Evolutionary conservation across 805 yeast genomes (phyloP).

Genomic region (Cyberlindnera meyerae): DNA sequence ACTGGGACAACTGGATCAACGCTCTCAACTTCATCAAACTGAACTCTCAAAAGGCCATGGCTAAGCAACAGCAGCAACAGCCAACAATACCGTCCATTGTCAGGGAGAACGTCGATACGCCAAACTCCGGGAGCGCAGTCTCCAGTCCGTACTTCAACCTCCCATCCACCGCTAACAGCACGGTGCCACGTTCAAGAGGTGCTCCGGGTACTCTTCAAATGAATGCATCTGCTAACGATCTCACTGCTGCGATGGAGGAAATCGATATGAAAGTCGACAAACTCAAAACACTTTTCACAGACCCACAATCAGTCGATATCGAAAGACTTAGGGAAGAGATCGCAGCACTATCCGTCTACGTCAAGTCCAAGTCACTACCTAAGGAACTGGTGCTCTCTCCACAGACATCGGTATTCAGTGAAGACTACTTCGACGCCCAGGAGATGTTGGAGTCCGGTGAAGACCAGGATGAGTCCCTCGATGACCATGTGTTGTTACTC

Average conservation of each 20-base stretch:
- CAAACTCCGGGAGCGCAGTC: slow-evolving; percentile 1
- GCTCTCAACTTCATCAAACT: slow-evolving; percentile 52
- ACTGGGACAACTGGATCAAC: slow-evolving; percentile 77
- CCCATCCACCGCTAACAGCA: slow-evolving; percentile 2
- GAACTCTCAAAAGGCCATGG: slow-evolving; percentile 3
- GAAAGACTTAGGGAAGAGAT: slow-evolving; percentile 5
- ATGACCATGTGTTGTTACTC: slow-evolving; percentile 20
- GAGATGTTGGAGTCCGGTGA: slow-evolving; percentile 9
- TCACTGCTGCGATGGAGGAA: not conserved
- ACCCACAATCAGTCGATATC: not conserved
- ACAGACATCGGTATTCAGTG: slow-evolving; percentile 32
- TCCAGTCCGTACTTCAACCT: slow-evolving; percentile 4
- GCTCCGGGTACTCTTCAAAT: not conserved
- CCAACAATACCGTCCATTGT: not conserved
- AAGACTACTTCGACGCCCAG: slow-evolving; percentile 64
- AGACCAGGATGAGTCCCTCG: slow-evolving; percentile 34
- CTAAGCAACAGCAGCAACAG: not conserved
- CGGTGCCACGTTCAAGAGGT: not conserved
- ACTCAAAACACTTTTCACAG: not conserved
- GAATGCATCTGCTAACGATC: not conserved
- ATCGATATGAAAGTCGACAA: slow-evolving; percentile 7
- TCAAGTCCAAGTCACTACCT: slow-evolving; percentile 7
- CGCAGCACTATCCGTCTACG: slow-evolving; percentile 5
- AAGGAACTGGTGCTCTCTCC: slow-evolving; percentile 13
- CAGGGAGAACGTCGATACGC: slow-evolving; percentile 1